Base-by-base conservation (phyloP, 805 yeast species). In the Millerozyma miso region DNA sequence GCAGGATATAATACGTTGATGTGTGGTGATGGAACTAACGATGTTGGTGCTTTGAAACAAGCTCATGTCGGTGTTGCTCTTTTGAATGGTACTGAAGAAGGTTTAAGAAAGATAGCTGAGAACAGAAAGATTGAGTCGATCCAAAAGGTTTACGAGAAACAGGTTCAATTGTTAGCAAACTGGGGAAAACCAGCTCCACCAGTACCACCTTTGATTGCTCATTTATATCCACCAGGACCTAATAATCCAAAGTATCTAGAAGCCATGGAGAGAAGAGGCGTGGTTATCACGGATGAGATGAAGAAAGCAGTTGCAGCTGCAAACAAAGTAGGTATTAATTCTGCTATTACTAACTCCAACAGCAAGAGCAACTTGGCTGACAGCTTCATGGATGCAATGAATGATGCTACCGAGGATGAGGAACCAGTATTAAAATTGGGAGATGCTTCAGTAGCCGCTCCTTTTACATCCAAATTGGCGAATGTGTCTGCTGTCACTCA, bases 11-110 rank as follows among this genome's bases (percentile, higher is more conserved):
- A 80, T 59, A 93, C 98, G 18, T 76, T 93, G 55, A 93, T 93
- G 99, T 93, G 99, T 69, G 99, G 99, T 74, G 99, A 93, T 69
- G 99, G 99, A 68, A 93, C 99, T n/a, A 93, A 93, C 61, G 99
- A 93, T 73, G 99, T 93, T 39, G 99, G 99, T 66, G 99, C 99
- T 42, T 79, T 93, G 68, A 93, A 93, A 65, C 98, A 93, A 71
- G 98, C 99, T 2, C 96, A 93, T 59, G 85, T 93, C 59, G 99
- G 99, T 73, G 87, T 93, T 61, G 99, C 99, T n/a, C 73, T 93
- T 54, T 76, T 93, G 62, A 93, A 93, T 58, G 99, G 98, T 68
- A 90, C 99, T 43, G 96, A 87, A 59, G 97, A 88, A 41, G 85
- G 96, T 37, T 74, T 93, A 80, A 85, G 85, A 67, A 88, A 89